Percentiles rank a stretch among this genome's conserved stretches.
Evolutionary conservation across 225 moss, liverwort and hornwort species (phyloP).

Genomic region (Physcomitrellopsis africana): DNA sequence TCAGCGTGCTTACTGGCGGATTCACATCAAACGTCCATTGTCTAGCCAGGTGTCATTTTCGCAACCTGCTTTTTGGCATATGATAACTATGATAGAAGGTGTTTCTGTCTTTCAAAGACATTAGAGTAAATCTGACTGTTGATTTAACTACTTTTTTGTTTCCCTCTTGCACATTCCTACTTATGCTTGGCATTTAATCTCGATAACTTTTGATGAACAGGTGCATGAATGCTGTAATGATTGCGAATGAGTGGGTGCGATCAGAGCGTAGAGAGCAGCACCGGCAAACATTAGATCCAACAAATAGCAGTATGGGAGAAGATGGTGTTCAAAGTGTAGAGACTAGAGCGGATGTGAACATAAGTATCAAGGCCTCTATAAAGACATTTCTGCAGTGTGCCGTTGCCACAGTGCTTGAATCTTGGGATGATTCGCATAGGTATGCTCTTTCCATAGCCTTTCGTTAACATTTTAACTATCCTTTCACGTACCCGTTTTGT

Average conservation of each 20-base stretch:
- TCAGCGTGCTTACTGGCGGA: constrained; percentile 88
- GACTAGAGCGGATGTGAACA: constrained; percentile 72
- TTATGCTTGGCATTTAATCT: not conserved
- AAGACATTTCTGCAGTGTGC: constrained; percentile 91
- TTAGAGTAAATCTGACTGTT: not conserved
- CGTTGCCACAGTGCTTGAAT: constrained; percentile 83
- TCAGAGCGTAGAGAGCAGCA: constrained; percentile 71
- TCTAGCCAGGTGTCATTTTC: constrained; percentile 71
- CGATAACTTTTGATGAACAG: constrained; percentile 40
- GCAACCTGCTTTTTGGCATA: not conserved
- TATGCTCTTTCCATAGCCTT: constrained; percentile 27
- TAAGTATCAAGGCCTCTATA: constrained; percentile 76
- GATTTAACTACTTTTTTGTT: not conserved
- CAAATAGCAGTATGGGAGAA: constrained; percentile 59
- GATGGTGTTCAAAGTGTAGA: constrained; percentile 55
- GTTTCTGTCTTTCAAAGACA: not conserved
- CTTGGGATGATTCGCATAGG: constrained; percentile 78
- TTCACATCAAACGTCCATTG: constrained; percentile 96
- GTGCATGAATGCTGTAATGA: constrained; percentile 85
- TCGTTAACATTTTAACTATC: not conserved
- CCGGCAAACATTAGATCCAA: constrained; percentile 50
- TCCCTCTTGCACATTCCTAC: not conserved
- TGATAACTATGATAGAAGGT: not conserved
- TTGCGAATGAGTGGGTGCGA: constrained; percentile 83
- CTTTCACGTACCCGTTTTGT: constrained; percentile 8